Evolutionary conservation across 2,329 filamentous ascomycete genomes (phyloP), one percentile per base, ranked within the genome.

Genomic region (Venturia asperata): DNA sequence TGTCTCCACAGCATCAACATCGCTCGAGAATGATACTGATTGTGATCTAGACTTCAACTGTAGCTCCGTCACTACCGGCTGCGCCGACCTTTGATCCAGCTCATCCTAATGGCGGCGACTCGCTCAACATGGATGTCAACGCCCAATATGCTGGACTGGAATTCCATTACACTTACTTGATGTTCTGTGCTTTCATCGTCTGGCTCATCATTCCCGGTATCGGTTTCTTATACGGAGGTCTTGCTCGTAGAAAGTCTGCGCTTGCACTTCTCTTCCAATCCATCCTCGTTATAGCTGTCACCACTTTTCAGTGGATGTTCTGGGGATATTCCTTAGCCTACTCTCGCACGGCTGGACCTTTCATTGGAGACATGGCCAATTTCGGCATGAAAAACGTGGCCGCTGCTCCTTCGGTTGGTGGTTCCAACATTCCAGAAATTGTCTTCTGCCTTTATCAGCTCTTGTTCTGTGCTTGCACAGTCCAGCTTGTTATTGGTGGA

Each of bases 391-490:
- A 78, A 70, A 80, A 86, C 70, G 83, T 87, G 42, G 77, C 83
- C 70, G 82, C 82, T 15, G 85, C 84, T 5, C 86, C 86, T 0
- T 85, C 82, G 2, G 81, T 83, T 5, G 84, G 84, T 10, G 84
- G 80, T 21, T 74, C 78, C 2, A 74, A 81, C 11, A 77, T 87
- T 45, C 85, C 86, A 0, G 85, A 88, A 68, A 85, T 88, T 67
- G 81, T 87, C 13, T 88, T 87, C 74, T 86, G 84, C 70, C 76
- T 87, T 45, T 88, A 87, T 71, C 84, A 88, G 72, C 77, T 87
- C 67, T 78, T 88, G 24, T 88, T 88, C 76, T 86, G 82, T 70
- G 80, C 81, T 64, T 80, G 78, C 68, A 83, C 85, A 55, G 85
- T 87, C 2, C 83, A 86, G 77, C 85, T 88, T 68, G 82, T 88